phyloP scores from a whole-genome alignment of 1,284 basidiomycete species.

The Neotropicomus parvogracilis region DNA sequence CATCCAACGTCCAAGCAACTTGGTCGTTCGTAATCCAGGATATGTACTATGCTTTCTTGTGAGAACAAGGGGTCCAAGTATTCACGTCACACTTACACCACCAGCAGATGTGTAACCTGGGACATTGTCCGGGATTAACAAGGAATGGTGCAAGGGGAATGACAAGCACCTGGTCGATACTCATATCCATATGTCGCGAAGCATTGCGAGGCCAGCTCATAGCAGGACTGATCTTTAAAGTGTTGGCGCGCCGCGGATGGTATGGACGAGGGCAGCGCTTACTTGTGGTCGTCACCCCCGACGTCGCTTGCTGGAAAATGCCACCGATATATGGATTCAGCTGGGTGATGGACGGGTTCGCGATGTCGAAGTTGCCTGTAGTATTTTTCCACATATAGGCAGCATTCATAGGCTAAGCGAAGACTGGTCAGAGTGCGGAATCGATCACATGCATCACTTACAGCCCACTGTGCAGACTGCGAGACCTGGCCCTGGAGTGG shows the following conservation, averaged over 20 bases:
- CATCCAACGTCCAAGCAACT: conserved; percentile 73
- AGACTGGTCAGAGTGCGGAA: conserved; percentile 7
- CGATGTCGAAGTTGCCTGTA: conserved; percentile 40
- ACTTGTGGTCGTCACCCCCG: conserved; percentile 47
- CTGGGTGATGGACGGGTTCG: conserved; percentile 36
- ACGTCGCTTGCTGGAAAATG: conserved; percentile 63
- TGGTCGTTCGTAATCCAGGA: conserved; percentile 69
- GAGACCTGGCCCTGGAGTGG: conserved; percentile 41
- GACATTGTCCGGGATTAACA: conserved; percentile 10
- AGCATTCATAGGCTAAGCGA: conserved; percentile 30
- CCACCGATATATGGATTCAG: conserved; percentile 46
- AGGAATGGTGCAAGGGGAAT: conserved; percentile 14
- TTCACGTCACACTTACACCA: conserved; percentile 28
- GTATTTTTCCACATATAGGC: conserved; percentile 39
- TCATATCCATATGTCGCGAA: conserved; percentile 54
- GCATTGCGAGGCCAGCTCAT: conserved; percentile 34
- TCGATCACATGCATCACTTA: conserved; percentile 28
- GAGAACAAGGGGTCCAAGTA: conserved; percentile 21
- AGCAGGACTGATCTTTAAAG: conserved; percentile 30
- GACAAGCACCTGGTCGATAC: conserved; percentile 42
- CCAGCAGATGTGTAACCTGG: conserved; percentile 27
- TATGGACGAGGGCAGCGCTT: neutral
- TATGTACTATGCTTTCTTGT: conserved; percentile 51
- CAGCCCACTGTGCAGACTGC: conserved; percentile 46
- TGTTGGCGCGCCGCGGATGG: conserved; percentile 4